phyloP scores from a whole-genome alignment of 495 filamentous ascomycete species.

The Friedmanniomyces simplex region DNA sequence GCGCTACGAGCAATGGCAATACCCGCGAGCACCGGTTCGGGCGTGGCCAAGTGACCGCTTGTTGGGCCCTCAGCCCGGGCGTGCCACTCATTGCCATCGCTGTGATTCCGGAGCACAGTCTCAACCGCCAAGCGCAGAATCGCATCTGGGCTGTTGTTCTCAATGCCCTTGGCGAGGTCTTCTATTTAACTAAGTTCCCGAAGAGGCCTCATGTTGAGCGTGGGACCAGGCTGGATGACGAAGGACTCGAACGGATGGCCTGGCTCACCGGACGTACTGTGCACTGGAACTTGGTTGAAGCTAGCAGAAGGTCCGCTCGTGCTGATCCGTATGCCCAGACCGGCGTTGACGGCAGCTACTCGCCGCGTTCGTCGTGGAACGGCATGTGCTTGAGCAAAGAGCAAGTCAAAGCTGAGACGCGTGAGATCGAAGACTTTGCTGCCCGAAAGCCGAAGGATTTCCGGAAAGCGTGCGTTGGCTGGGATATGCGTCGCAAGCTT shows the following conservation, averaged over 20 bases:
- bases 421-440: conserved; percentile 69
- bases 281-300: conserved; percentile 69
- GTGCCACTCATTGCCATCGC: conserved; percentile 81
- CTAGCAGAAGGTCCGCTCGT: conserved; percentile 57
- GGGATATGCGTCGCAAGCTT: conserved; percentile 83
- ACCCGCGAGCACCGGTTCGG: conserved; percentile 54
- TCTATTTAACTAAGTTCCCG: conserved; percentile 65
- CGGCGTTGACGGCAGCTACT: conserved; percentile 54
- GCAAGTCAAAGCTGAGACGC: conserved; percentile 63
- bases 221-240: conserved; percentile 29
- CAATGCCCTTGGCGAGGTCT: conserved; percentile 88
- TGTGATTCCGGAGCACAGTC: conserved; percentile 70
- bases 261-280: conserved; percentile 72
- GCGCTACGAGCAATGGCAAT: conserved; percentile 41
- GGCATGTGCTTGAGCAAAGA: conserved; percentile 58
- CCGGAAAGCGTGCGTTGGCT: conserved; percentile 65
- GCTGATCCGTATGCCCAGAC: conserved; percentile 57
- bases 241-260: conserved; percentile 50
- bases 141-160: conserved; percentile 79
- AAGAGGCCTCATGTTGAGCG: conserved; percentile 27
- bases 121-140: conserved; percentile 52
- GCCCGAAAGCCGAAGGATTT: conserved; percentile 67
- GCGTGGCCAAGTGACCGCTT: conserved; percentile 67
- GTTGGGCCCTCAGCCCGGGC: conserved; percentile 83
- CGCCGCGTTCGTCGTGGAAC: conserved; percentile 57